Evolutionary conservation across 495 filamentous ascomycete genomes (phyloP).

Genomic region (Venustampulla echinocandica): DNA sequence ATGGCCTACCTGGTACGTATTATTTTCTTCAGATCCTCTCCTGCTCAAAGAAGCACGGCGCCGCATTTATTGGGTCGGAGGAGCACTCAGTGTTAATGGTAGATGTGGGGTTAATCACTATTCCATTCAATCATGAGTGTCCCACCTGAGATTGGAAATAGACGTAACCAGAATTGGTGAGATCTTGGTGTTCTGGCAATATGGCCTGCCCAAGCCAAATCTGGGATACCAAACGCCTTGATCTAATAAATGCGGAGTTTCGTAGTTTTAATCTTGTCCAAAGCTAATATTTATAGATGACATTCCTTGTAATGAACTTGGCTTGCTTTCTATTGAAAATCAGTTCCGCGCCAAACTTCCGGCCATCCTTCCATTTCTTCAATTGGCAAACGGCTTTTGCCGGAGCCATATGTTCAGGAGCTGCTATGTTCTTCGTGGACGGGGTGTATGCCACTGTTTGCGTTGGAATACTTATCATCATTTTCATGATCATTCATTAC

Average conservation of each 20-base stretch:
- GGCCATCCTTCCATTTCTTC: constrained; percentile 82
- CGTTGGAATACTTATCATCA: constrained; percentile 59
- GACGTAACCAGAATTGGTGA: too few species aligned
- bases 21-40: constrained; percentile 4
- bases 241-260: too few species aligned
- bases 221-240: too few species aligned
- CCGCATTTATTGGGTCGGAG: too few species aligned
- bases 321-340: constrained; percentile 85
- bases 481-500: constrained; percentile 83
- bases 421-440: constrained; percentile 86
- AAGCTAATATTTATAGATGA: constrained; percentile 37
- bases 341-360: constrained; percentile 86
- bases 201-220: too few species aligned
- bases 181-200: too few species aligned
- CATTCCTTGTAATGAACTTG: constrained; percentile 70
- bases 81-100: too few species aligned
- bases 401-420: constrained; percentile 64
- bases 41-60: too few species aligned
- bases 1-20: constrained; percentile 76
- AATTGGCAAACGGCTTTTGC: constrained; percentile 73
- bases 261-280: background rate
- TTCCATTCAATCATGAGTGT: too few species aligned
- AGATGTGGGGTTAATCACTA: too few species aligned
- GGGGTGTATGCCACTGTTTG: constrained; percentile 71
- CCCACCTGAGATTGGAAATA: too few species aligned